Evolutionary conservation across 805 yeast genomes (phyloP).

Genomic region (Diddensiella transvaalensis): DNA sequence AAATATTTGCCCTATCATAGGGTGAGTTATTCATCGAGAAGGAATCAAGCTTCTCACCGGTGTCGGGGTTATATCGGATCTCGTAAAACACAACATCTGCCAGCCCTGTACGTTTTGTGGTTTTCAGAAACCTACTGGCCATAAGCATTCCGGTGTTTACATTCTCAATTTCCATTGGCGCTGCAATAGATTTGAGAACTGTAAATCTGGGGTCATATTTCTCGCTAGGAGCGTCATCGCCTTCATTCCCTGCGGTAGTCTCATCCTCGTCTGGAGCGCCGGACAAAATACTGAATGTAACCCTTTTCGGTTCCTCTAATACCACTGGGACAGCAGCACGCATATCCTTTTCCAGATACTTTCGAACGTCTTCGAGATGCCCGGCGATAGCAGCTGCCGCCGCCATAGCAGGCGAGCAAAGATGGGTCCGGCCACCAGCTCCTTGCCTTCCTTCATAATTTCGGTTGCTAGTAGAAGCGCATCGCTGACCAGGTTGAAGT

Average conservation of each 20-base stretch:
- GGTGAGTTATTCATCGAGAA: constrained; percentile 84
- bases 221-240: not conserved
- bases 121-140: constrained; percentile 95
- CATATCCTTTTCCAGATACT: constrained; percentile 41
- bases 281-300: not conserved
- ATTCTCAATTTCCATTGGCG: constrained; percentile 90
- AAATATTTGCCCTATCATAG: constrained; percentile 70
- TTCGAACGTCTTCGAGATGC: constrained; percentile 83
- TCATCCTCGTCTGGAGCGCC: not conserved
- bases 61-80: constrained; percentile 64
- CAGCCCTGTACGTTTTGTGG: constrained; percentile 95
- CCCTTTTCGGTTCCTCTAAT: not conserved
- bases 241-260: not conserved
- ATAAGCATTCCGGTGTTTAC: constrained; percentile 97
- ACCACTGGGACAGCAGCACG: not conserved
- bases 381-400: constrained; percentile 97
- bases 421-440: constrained; percentile 89
- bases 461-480: constrained; percentile 98
- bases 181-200: constrained; percentile 79
- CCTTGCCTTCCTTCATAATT: constrained; percentile 99
- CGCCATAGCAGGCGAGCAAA: constrained; percentile 99
- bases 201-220: constrained; percentile 73
- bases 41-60: constrained; percentile 66
- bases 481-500: constrained; percentile 87
- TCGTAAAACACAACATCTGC: constrained; percentile 85